These are phyloP conservation scores for Colletotrichum sp. DNA, from an alignment of 2,329 filamentous ascomycete genomes.

Conservation along the genomic window DNA sequence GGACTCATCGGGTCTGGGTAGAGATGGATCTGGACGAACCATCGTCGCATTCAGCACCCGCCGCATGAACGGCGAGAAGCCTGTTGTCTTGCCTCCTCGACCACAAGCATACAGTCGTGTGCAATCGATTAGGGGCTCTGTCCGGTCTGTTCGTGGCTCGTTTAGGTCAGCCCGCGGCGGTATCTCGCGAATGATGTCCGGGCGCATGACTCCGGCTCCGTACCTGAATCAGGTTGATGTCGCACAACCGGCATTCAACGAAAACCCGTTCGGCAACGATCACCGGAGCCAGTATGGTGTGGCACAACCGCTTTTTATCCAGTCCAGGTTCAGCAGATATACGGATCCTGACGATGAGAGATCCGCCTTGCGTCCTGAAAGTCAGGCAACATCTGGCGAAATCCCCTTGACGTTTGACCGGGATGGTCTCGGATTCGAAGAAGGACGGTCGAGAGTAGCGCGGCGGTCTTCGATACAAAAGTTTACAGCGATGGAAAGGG, in stretches of 20 bases:
- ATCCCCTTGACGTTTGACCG: conserved; percentile 9
- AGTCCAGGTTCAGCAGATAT: conserved; percentile 12
- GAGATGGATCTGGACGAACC: conserved; percentile 11
- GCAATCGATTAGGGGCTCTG: conserved; percentile 3
- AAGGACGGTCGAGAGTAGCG: background rate
- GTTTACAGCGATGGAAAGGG: background rate
- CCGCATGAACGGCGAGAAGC: conserved; percentile 1
- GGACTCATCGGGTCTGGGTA: conserved; percentile 8
- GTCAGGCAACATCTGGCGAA: conserved; percentile 9
- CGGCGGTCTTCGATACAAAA: conserved; percentile 11
- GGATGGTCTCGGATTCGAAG: background rate
- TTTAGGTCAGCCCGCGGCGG: conserved; percentile 2
- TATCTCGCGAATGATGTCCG: background rate
- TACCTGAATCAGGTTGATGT: background rate
- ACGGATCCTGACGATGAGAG: conserved; percentile 8
- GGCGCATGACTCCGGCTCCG: background rate
- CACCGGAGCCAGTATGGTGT: background rate
- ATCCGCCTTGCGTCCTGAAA: background rate
- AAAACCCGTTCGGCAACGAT: background rate
- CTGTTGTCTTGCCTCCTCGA: background rate
- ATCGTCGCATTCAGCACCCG: conserved; percentile 14
- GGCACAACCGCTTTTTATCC: conserved; percentile 5
- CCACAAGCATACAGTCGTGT: conserved; percentile 9
- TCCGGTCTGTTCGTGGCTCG: conserved; percentile 8
- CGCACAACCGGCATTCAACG: background rate